Percentiles rank a stretch among this genome's conserved stretches.
Evolutionary conservation across 1,284 basidiomycete species (phyloP).

Genomic region (Cryptococcus sp.): DNA sequence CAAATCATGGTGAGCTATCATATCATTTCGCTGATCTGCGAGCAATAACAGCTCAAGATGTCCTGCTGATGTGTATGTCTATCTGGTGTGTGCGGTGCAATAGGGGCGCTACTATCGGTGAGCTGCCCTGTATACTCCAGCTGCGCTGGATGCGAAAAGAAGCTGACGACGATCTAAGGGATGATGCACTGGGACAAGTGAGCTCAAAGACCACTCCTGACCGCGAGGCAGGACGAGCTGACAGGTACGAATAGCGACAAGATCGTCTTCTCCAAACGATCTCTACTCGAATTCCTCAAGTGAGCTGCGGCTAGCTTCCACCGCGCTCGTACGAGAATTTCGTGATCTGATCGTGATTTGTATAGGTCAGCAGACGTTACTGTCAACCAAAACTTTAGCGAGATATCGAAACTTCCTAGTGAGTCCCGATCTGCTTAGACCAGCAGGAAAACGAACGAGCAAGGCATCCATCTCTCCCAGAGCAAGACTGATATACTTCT

Average conservation of each 20-base stretch:
- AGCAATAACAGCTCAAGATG: too few relatives aligned
- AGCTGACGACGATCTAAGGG: slow-evolving; percentile 23
- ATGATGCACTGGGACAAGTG: slow-evolving; percentile 54
- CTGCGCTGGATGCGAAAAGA: background rate
- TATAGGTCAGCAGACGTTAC: slow-evolving; percentile 47
- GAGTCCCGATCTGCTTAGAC: slow-evolving; percentile 11
- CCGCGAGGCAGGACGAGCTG: background rate
- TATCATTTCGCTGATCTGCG: too few relatives aligned
- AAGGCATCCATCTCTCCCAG: background rate
- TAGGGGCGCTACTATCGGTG: slow-evolving; percentile 36
- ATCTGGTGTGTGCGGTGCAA: background rate
- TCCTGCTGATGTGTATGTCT: background rate
- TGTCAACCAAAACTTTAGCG: slow-evolving; percentile 51
- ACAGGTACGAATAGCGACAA: slow-evolving; percentile 42
- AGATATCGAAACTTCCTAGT: slow-evolving; percentile 52
- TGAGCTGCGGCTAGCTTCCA: slow-evolving; percentile 12
- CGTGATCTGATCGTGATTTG: background rate
- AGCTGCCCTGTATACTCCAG: background rate
- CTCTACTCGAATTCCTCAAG: slow-evolving; percentile 54
- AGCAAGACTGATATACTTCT: slow-evolving; percentile 7
- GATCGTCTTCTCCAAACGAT: slow-evolving; percentile 54
- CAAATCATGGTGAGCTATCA: slow-evolving; percentile 44
- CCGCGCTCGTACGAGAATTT: background rate
- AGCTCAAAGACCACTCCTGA: slow-evolving; percentile 5
- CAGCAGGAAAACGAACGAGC: background rate